phyloP scores from a whole-genome alignment of 139 green algal genomes.

The Micromonas commoda region DNA sequence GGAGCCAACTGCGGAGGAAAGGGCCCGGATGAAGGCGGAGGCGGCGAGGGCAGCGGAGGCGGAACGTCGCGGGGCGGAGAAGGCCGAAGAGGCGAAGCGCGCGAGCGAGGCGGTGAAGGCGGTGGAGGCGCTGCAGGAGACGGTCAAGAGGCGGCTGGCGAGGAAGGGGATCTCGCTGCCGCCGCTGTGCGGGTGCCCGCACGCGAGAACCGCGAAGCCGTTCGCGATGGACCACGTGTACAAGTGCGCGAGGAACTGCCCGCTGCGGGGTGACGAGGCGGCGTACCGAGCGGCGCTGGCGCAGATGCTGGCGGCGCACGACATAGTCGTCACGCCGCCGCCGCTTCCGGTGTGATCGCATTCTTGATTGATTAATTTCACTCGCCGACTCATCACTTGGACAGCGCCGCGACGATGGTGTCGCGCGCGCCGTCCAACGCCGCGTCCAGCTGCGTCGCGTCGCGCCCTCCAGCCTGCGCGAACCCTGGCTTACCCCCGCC shows the following conservation, averaged over 20 bases:
- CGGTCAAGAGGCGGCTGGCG: background rate
- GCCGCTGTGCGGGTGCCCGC: background rate
- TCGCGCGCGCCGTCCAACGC: slow-evolving; percentile 35
- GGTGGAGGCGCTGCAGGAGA: background rate
- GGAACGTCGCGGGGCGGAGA: too few relatives aligned
- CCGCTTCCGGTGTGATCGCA: too few relatives aligned
- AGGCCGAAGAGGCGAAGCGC: background rate
- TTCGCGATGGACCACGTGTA: background rate
- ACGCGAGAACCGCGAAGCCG: background rate
- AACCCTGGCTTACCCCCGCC: slow-evolving; percentile 79
- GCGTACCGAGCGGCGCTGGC: background rate
- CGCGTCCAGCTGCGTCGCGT: slow-evolving; percentile 47
- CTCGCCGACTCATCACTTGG: background rate
- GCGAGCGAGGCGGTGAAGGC: background rate
- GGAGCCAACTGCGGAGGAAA: too few relatives aligned
- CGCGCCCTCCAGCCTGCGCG: slow-evolving; percentile 79
- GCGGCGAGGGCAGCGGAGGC: too few relatives aligned
- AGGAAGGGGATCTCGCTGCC: background rate
- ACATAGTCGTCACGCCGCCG: background rate
- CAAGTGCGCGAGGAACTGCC: background rate
- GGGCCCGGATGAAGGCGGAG: too few relatives aligned
- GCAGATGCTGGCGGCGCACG: background rate
- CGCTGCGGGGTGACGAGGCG: background rate
- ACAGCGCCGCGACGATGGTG: background rate
- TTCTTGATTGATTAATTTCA: too few relatives aligned